Percentiles rank a stretch among this genome's conserved stretches.
Conservation (phyloP, 257 asterid genomes). For the Lycium barbarum region DNA sequence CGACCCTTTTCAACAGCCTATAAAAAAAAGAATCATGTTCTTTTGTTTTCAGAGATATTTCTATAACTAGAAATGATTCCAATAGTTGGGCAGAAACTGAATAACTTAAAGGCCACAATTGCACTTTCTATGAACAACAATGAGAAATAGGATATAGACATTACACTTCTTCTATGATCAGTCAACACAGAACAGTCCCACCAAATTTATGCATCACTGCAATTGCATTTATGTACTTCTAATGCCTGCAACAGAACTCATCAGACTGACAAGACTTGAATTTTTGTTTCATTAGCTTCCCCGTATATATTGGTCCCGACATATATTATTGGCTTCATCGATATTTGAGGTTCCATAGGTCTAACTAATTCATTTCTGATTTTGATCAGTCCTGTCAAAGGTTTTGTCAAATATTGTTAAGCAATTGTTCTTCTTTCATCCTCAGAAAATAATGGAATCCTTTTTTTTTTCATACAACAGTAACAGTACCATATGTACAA, state of each 20-base stretch:
- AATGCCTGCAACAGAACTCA: not conserved
- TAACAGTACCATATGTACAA: not conserved
- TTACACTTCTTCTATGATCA: too few relatives aligned
- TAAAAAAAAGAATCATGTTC: too few relatives aligned
- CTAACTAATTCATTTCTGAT: not conserved
- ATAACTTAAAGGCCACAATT: too few relatives aligned
- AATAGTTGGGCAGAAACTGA: too few relatives aligned
- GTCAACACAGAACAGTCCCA: too few relatives aligned
- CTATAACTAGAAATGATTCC: too few relatives aligned
- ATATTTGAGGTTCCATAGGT: constrained; percentile 29
- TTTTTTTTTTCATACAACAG: not conserved
- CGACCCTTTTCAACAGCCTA: too few relatives aligned
- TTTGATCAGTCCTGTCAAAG: not conserved
- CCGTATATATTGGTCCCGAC: not conserved
- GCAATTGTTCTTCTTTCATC: not conserved
- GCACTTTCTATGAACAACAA: too few relatives aligned
- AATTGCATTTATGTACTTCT: not conserved
- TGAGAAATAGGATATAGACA: too few relatives aligned
- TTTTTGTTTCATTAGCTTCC: not conserved
- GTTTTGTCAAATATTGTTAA: not conserved
- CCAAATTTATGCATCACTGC: not conserved
- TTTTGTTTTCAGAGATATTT: too few relatives aligned
- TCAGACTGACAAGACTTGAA: not conserved
- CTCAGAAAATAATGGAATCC: not conserved
- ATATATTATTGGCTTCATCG: not conserved